Conservation (phyloP, 352 stramenopile species). For the Phytophthora aleatoria region DNA sequence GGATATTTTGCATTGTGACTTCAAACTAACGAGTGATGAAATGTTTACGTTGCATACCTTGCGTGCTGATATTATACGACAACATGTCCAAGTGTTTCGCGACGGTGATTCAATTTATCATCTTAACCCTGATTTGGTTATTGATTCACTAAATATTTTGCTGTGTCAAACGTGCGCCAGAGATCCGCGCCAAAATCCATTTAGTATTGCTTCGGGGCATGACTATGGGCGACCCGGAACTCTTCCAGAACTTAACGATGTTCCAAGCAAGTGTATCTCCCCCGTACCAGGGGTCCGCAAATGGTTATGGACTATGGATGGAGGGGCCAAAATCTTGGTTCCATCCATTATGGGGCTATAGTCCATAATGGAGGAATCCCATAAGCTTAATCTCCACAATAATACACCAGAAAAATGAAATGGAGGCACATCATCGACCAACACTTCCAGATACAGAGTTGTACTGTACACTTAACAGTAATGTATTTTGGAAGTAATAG, state of each 20-base stretch:
- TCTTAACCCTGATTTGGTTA: not conserved
- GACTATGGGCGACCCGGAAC: not conserved
- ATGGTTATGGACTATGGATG: slow-evolving; percentile 1
- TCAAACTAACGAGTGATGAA: not conserved
- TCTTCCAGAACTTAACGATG: slow-evolving; percentile 1
- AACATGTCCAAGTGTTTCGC: not conserved
- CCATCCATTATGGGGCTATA: not conserved
- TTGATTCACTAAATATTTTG: not conserved
- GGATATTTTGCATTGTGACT: not conserved
- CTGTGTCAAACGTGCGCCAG: not conserved
- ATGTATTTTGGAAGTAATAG: too few species aligned
- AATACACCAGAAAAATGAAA: too few species aligned
- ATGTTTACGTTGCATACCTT: not conserved
- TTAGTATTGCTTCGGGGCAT: slow-evolving; percentile 16
- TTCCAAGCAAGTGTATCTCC: slow-evolving; percentile 12
- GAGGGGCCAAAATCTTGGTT: not conserved
- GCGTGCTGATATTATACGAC: not conserved
- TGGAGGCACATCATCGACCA: too few species aligned
- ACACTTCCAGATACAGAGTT: too few species aligned
- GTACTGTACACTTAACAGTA: too few species aligned
- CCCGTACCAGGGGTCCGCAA: not conserved
- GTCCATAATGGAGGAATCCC: not conserved
- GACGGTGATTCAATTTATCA: not conserved
- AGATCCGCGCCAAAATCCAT: not conserved
- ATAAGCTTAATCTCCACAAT: not conserved